Evolutionary conservation across 805 yeast species (phyloP).

Genomic region (Blastobotrys attinorum): DNA sequence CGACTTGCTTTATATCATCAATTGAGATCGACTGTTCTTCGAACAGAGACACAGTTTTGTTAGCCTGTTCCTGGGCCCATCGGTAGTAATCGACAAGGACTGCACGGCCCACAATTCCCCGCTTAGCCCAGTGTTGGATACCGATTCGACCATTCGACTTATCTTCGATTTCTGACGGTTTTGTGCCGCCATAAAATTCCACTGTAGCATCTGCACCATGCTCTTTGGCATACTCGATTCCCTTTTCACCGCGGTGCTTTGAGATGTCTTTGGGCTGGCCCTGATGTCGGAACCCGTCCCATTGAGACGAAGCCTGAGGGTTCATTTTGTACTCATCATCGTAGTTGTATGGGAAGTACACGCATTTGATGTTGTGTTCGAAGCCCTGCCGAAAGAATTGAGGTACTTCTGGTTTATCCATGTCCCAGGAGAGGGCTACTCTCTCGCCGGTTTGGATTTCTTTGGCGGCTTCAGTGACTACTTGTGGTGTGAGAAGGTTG

Average conservation of each 20-base stretch:
- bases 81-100: conserved; percentile 28
- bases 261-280: conserved; percentile 17
- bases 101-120: conserved; percentile 31
- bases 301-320: conserved; percentile 29
- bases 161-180: neutral
- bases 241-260: neutral
- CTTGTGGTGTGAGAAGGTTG: conserved; percentile 19
- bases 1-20: conserved; percentile 20
- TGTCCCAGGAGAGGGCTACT: conserved; percentile 18
- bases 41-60: conserved; percentile 23
- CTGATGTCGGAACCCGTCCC: conserved; percentile 30
- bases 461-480: conserved; percentile 14
- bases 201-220: neutral
- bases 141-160: conserved; percentile 11
- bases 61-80: conserved; percentile 24
- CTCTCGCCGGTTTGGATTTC: conserved; percentile 21
- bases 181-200: neutral
- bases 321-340: conserved; percentile 27
- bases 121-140: conserved; percentile 21
- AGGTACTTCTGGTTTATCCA: conserved; percentile 17
- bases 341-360: conserved; percentile 9
- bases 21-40: conserved; percentile 20
- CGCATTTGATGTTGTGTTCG: conserved; percentile 2
- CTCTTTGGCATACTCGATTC: neutral
- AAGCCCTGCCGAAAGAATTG: conserved; percentile 11